phyloP scores from a whole-genome alignment of 2,329 filamentous ascomycete species.

The Ascochyta fabae region DNA sequence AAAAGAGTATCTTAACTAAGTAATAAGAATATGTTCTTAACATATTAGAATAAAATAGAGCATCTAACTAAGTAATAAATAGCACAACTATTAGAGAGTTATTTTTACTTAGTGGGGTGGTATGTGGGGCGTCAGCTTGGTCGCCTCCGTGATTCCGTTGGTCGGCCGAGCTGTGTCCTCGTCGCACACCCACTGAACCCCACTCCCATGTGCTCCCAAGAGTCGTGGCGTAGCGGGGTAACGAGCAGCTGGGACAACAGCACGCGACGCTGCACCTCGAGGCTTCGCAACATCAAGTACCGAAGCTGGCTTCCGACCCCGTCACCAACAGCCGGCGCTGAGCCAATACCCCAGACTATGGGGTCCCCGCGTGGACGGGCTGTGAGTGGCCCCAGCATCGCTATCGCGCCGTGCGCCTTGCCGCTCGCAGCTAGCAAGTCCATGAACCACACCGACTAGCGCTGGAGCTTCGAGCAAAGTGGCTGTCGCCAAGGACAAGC shows the following conservation, averaged over 20 bases:
- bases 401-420: neutral
- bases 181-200: neutral
- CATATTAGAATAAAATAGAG: no score
- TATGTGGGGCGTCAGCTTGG: no score
- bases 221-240: constrained; percentile 19
- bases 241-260: constrained; percentile 4
- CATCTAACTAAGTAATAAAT: no score
- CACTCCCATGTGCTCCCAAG: constrained; percentile 3
- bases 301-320: constrained; percentile 17
- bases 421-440: neutral
- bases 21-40: no score
- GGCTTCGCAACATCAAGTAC: constrained; percentile 11
- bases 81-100: no score
- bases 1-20: no score
- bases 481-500: constrained; percentile 8
- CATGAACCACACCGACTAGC: neutral
- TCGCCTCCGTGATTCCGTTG: no score
- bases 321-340: constrained; percentile 12
- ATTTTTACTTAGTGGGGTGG: no score
- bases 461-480: neutral
- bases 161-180: no score
- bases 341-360: neutral
- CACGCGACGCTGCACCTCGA: neutral
- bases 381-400: constrained; percentile 4
- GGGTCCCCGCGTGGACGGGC: constrained; percentile 1